These are phyloP conservation scores for Xylaria scruposa DNA, from an alignment of 495 filamentous ascomycete species.

Conservation along the genomic window DNA sequence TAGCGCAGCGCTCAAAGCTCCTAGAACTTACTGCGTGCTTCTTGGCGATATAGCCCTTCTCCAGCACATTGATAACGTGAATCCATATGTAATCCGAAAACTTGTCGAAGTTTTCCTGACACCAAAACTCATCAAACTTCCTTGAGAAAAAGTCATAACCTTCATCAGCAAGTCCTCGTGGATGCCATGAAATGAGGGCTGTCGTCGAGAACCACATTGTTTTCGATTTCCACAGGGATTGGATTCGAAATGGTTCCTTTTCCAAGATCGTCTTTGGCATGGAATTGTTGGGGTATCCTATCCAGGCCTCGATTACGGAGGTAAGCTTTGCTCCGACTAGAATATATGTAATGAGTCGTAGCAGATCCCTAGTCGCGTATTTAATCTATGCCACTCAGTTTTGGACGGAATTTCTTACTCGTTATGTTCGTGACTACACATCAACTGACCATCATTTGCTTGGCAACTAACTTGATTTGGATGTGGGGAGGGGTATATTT, in stretches of 20 bases:
- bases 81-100: not conserved
- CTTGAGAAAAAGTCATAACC: conserved; percentile 2
- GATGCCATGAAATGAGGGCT: not conserved
- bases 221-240: not conserved
- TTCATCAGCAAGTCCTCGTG: not conserved
- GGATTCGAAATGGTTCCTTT: too few species aligned
- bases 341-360: not conserved
- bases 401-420: not conserved
- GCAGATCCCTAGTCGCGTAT: not conserved
- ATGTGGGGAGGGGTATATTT: too few species aligned
- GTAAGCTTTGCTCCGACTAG: not conserved
- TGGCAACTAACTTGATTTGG: too few species aligned
- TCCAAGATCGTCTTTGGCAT: not conserved
- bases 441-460: too few species aligned
- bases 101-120: not conserved
- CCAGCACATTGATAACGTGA: not conserved
- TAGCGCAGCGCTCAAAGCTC: conserved; percentile 5
- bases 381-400: not conserved
- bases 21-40: not conserved
- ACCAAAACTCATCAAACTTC: not conserved
- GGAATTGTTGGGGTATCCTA: not conserved
- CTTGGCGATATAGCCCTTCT: not conserved
- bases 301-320: not conserved
- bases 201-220: not conserved
- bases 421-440: too few species aligned